Base-by-base conservation (phyloP, 1,139 yeast genomes). In the Sugiyamaella grinbergsii region DNA sequence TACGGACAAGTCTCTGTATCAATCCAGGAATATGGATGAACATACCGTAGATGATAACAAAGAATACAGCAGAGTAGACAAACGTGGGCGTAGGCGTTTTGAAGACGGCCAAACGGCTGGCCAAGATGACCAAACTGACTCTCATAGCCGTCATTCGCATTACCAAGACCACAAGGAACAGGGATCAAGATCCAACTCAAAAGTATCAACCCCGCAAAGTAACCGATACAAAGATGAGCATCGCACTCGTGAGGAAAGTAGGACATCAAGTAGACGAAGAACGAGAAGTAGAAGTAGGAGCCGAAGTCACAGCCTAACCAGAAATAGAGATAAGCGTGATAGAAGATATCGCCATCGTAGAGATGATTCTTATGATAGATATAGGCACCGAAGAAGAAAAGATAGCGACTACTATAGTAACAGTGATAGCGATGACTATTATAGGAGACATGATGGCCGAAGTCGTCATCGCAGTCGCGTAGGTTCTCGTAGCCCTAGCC, bases 241-340 rank as follows among this genome's bases (percentile, higher is more conserved):
- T 20, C 33, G 33, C n/a, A 24, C n/a, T 16, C 24, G 52, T 19
- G 52, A 40, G 13, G 16, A 49, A 7, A 37, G 36, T 16, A 37
- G 37, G 15, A 34, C 40, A 22, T 38, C 45, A 31, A 38, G 34
- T 7, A 42, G 47, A 10, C 26, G 48, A 11, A 32, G 42, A n/a
- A 34, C 31, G 32, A 43, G 44, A 13, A 33, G 48, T 16, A 32
- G 42, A 8, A 34, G 34, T 37, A 29, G 50, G n/a, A 44, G 53
- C 24, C 38, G 51, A 13, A 41, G 49, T 24, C 5, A 33, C 13
- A 44, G 52, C 34, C 40, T 28, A 43, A 34, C 41, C 22, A 43
- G 47, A 26, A 41, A 13, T 22, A 41, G 43, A 40, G 43, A 40
- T 28, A 24, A 24, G 5, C 43, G 23, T 26, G 28, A 31, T n/a